Evolutionary conservation across 345 rosid genomes (phyloP).

Genomic region (Pistacia atlantica): DNA sequence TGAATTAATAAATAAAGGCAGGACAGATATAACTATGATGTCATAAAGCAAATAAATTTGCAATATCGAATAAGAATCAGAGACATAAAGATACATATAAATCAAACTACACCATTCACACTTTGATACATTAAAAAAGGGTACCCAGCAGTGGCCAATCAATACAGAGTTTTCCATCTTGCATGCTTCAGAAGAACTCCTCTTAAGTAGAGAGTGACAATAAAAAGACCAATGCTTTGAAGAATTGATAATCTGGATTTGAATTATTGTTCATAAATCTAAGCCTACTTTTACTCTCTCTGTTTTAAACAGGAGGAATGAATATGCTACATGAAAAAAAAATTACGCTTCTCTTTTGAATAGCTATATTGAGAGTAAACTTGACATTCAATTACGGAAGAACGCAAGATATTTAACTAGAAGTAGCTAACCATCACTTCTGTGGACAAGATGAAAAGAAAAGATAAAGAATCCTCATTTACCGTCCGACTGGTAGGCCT

Average conservation of each 20-base stretch:
- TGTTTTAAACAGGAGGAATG: neutral
- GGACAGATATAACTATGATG: neutral
- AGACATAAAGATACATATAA: neutral
- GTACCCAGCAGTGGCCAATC: neutral
- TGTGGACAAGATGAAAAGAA: neutral
- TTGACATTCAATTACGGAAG: neutral
- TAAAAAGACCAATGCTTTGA: slow-evolving; percentile 2
- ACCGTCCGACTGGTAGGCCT: slow-evolving; percentile 80
- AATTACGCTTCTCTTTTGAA: neutral
- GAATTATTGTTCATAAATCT: neutral
- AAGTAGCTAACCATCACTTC: neutral
- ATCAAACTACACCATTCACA: neutral
- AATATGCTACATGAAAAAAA: neutral
- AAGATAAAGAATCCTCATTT: slow-evolving; percentile 12
- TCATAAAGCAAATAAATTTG: neutral
- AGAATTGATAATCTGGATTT: neutral
- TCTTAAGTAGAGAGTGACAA: neutral
- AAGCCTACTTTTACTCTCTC: neutral
- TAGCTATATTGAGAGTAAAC: slow-evolving; percentile 4
- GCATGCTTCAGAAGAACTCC: neutral
- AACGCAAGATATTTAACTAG: slow-evolving; percentile 6
- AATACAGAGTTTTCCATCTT: neutral
- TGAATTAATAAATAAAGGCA: neutral
- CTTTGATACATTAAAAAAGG: neutral
- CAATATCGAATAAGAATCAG: neutral